Conservation (phyloP, 129 eudicot genomes). For the Rutidosis leptorrhynchoides region DNA sequence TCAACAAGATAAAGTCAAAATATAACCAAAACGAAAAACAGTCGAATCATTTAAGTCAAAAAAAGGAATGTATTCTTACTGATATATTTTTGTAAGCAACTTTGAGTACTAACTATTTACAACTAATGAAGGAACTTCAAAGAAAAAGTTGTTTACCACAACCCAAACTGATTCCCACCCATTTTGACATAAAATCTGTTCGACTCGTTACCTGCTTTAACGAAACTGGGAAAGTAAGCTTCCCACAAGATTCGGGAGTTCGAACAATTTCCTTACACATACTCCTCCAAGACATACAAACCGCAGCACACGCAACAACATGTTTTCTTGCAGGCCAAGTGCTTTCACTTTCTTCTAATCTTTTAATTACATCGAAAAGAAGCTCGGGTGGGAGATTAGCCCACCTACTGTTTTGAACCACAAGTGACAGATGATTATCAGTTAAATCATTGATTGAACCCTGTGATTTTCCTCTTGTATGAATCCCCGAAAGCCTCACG, state of each 20-base stretch:
- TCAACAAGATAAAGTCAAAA: not conserved
- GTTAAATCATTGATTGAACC: conserved; percentile 59
- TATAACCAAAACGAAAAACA: not conserved
- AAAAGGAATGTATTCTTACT: not conserved
- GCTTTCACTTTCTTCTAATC: conserved; percentile 92
- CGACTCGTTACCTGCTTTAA: conserved; percentile 55
- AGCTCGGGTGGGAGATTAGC: conserved; percentile 90
- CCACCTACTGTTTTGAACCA: conserved; percentile 77
- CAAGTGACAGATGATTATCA: conserved; percentile 53
- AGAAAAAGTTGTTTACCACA: not conserved
- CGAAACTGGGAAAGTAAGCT: conserved; percentile 85
- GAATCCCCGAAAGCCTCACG: conserved; percentile 56
- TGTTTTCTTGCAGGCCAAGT: conserved; percentile 86
- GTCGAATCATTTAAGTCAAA: not conserved
- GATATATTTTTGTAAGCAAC: not conserved
- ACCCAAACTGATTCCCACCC: not conserved
- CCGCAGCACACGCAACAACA: conserved; percentile 88
- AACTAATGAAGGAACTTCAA: not conserved
- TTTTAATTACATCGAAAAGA: conserved; percentile 70
- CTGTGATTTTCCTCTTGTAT: conserved; percentile 76
- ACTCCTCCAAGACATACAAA: conserved; percentile 84
- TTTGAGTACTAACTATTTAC: not conserved
- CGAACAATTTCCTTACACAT: conserved; percentile 91
- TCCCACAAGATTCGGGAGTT: conserved; percentile 78
- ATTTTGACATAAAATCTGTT: not conserved